Conservation (phyloP, 139 green algal species). For the Axilococcus clingmanii region DNA sequence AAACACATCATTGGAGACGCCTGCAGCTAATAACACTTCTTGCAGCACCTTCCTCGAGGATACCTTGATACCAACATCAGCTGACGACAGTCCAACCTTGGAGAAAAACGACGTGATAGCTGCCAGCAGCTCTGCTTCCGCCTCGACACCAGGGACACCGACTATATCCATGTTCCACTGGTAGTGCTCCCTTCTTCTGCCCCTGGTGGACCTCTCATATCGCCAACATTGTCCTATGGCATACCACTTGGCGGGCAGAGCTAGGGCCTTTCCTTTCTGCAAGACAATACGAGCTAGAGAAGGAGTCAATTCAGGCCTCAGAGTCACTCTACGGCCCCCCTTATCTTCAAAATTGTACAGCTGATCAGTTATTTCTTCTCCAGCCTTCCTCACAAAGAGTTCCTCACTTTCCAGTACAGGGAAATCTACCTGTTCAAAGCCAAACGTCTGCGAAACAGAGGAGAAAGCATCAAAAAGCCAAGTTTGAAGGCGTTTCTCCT, state of each 20-base stretch:
- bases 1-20: slow-evolving; percentile 59
- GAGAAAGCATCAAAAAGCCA: slow-evolving; percentile 89
- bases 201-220: slow-evolving; percentile 90
- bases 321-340: slow-evolving; percentile 70
- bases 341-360: slow-evolving; percentile 99
- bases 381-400: slow-evolving; percentile 93
- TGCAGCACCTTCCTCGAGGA: slow-evolving; percentile 84
- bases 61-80: slow-evolving; percentile 88
- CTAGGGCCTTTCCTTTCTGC: slow-evolving; percentile 48
- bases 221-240: slow-evolving; percentile 90
- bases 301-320: slow-evolving; percentile 94
- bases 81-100: slow-evolving; percentile 51
- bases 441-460: slow-evolving; percentile 54
- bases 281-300: slow-evolving; percentile 75
- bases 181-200: slow-evolving; percentile 91
- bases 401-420: slow-evolving; percentile 95
- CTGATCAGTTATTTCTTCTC: slow-evolving; percentile 96
- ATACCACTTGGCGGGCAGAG: slow-evolving; percentile 93
- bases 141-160: slow-evolving; percentile 62
- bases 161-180: slow-evolving; percentile 99
- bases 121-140: slow-evolving; percentile 91
- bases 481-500: slow-evolving; percentile 84
- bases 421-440: slow-evolving; percentile 90
- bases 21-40: slow-evolving; percentile 38
- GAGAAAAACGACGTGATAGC: slow-evolving; percentile 86